Conservation (phyloP, 2,329 filamentous ascomycete genomes). For the Fusarium hainanense region DNA sequence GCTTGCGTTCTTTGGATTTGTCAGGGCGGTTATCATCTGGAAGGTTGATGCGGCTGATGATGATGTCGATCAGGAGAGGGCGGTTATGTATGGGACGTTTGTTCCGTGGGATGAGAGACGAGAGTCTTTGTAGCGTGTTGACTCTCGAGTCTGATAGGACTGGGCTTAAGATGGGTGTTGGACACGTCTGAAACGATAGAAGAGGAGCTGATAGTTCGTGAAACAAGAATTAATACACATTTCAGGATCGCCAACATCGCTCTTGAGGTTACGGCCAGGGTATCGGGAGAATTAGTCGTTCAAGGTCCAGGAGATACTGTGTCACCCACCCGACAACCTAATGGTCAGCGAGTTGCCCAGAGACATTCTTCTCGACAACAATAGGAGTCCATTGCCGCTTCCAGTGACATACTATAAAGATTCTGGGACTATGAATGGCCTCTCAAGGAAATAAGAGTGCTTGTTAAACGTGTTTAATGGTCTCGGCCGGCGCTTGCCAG, state of each 20-base stretch:
- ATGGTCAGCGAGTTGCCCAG: background rate
- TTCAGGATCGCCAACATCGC: background rate
- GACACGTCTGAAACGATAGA: background rate
- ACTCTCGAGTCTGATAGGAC: background rate
- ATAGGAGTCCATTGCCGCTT: background rate
- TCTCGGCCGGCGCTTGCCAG: background rate
- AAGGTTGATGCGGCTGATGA: slow-evolving; percentile 29
- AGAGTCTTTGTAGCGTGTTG: slow-evolving; percentile 15
- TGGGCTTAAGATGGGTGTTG: background rate
- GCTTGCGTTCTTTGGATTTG: slow-evolving; percentile 45
- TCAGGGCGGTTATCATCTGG: slow-evolving; percentile 47
- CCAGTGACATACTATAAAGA: background rate
- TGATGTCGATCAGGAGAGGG: slow-evolving; percentile 5
- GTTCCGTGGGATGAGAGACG: slow-evolving; percentile 24
- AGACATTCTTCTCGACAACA: background rate
- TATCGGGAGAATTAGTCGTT: too few relatives aligned
- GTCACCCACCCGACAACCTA: too few relatives aligned
- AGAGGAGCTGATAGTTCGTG: background rate
- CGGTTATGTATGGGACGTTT: slow-evolving; percentile 38
- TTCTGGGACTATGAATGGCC: fast-evolving
- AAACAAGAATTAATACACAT: background rate
- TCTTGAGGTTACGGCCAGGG: too few relatives aligned
- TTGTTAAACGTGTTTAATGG: background rate
- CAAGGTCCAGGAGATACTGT: too few relatives aligned
- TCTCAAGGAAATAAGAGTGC: fast-evolving